These are phyloP conservation scores for Raddia distichophylla DNA, from an alignment of 176 grass and related monocot genomes.

Conservation along the genomic window DNA sequence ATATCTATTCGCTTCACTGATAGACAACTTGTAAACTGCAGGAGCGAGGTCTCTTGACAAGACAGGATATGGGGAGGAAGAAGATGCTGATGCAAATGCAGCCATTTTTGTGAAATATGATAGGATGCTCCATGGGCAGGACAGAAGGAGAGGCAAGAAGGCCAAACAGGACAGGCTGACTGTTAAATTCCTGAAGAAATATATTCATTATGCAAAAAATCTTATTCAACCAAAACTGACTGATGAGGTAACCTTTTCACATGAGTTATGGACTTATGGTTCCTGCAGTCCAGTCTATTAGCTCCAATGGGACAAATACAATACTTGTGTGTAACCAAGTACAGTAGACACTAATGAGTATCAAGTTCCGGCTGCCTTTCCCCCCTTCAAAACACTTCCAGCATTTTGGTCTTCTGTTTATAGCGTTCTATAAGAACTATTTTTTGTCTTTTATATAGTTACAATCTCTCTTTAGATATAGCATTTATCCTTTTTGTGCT, in stretches of 20 bases:
- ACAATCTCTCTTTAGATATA: not conserved
- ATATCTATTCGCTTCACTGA: constrained; percentile 18
- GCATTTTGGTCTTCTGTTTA: not conserved
- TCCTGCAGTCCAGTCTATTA: not conserved
- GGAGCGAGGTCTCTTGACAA: constrained; percentile 61
- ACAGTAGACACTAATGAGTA: not conserved
- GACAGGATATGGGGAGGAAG: constrained; percentile 81
- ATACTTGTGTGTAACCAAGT: not conserved
- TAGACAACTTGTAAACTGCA: constrained; percentile 42
- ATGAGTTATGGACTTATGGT: not conserved
- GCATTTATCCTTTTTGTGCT: constrained; percentile 23
- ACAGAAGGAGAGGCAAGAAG: constrained; percentile 85
- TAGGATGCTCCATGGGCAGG: constrained; percentile 93
- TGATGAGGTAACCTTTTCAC: constrained; percentile 73
- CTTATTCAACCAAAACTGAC: constrained; percentile 90
- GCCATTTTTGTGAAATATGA: constrained; percentile 92
- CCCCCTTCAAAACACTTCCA: not conserved
- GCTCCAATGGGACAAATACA: not conserved
- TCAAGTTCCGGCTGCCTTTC: not conserved
- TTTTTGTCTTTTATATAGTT: not conserved
- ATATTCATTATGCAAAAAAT: constrained; percentile 97
- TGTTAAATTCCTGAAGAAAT: constrained; percentile 96
- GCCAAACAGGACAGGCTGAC: constrained; percentile 85
- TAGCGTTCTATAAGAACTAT: constrained; percentile 5
- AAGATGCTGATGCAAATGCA: constrained; percentile 78